phyloP scores from a whole-genome alignment of 179 eudicot species.

The Silene vulgaris region DNA sequence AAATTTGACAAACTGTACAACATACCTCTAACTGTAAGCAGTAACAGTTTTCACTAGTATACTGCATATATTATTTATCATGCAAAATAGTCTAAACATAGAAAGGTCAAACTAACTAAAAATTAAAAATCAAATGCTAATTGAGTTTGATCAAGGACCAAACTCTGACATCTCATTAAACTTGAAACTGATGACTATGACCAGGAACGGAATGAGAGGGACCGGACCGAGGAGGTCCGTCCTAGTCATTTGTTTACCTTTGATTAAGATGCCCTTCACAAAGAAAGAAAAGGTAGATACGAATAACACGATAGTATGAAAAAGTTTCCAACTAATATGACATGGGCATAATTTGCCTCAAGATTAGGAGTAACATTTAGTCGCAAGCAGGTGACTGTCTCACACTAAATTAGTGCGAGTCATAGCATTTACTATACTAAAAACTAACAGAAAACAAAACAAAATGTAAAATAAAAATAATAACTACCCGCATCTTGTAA shows the following conservation, averaged over 20 bases:
- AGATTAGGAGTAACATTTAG: neutral
- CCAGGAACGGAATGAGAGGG: neutral
- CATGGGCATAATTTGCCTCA: neutral
- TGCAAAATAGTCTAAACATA: neutral
- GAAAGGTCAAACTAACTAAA: conserved; percentile 6
- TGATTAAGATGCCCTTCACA: too few relatives aligned
- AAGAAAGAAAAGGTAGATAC: too few relatives aligned
- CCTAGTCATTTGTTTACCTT: too few relatives aligned
- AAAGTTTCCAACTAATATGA: neutral
- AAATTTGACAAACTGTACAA: neutral
- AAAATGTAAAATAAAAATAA: too few relatives aligned
- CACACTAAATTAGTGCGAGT: too few relatives aligned
- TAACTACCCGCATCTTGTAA: too few relatives aligned
- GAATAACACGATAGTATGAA: neutral
- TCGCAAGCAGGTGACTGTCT: neutral
- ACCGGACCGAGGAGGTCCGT: neutral
- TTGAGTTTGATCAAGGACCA: conserved; percentile 18
- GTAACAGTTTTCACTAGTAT: neutral
- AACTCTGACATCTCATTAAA: neutral
- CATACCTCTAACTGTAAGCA: neutral
- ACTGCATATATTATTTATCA: neutral
- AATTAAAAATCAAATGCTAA: neutral
- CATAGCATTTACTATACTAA: too few relatives aligned
- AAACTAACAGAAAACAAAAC: too few relatives aligned
- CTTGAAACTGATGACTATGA: neutral